These are phyloP conservation scores for Aspergillus tanneri DNA, from an alignment of 2,329 filamentous ascomycete genomes.

Conservation along the genomic window DNA sequence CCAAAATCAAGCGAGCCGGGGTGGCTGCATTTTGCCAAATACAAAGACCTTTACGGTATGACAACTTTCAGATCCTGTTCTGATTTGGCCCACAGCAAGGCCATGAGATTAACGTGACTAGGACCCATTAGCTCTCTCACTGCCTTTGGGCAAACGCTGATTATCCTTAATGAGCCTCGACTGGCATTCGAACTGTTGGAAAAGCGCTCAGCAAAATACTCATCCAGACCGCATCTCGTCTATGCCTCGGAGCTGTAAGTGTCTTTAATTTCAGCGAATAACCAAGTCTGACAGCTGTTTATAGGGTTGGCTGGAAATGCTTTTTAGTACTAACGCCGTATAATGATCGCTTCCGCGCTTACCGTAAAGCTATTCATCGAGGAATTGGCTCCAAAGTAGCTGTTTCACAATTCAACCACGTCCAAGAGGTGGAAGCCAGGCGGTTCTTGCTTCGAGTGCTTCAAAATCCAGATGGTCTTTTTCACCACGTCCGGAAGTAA, in stretches of 20 bases:
- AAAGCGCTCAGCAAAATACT: slow-evolving; percentile 25
- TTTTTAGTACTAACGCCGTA: too few relatives aligned
- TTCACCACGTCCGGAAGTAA: slow-evolving; percentile 41
- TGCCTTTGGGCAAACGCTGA: slow-evolving; percentile 31
- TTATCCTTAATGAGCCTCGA: slow-evolving; percentile 33
- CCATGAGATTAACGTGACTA: neutral
- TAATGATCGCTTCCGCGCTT: slow-evolving; percentile 35
- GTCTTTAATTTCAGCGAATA: neutral
- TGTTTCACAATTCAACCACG: slow-evolving; percentile 38
- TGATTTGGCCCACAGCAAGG: too few relatives aligned
- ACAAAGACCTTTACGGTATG: slow-evolving; percentile 39
- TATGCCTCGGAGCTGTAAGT: neutral
- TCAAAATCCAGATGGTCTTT: slow-evolving; percentile 38
- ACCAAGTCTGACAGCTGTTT: slow-evolving; percentile 38
- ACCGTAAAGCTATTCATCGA: slow-evolving; percentile 47
- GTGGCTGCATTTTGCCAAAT: slow-evolving; percentile 42
- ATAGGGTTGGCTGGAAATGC: slow-evolving; percentile 26
- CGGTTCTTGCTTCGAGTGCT: slow-evolving; percentile 46
- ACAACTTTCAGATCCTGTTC: too few relatives aligned
- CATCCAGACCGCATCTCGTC: slow-evolving; percentile 11
- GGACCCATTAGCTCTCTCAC: slow-evolving; percentile 35
- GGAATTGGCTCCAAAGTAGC: slow-evolving; percentile 46
- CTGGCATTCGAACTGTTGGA: slow-evolving; percentile 32
- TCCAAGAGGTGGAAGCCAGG: slow-evolving; percentile 46
- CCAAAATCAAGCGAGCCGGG: too few relatives aligned